Evolutionary conservation across 1,284 basidiomycete genomes (phyloP).

Genomic region (Leccinum angustisporum): DNA sequence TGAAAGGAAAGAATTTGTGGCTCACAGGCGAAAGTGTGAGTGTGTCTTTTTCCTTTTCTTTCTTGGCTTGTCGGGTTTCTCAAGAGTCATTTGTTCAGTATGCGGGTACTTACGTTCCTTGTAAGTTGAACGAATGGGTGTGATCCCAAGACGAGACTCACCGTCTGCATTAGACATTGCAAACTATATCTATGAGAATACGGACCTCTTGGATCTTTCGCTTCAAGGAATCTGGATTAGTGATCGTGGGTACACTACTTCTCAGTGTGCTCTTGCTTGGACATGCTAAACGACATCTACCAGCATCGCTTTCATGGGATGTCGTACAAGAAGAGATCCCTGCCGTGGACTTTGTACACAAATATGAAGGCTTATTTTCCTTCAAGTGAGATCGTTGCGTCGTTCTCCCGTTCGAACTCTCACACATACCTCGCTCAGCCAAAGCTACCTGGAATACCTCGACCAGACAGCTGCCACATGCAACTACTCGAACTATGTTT

Average conservation of each 20-base stretch:
- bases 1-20: conserved; percentile 70
- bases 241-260: conserved; percentile 51
- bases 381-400: conserved; percentile 50
- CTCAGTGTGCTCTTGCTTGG: conserved; percentile 26
- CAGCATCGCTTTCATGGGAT: background rate
- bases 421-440: conserved; percentile 40
- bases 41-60: conserved; percentile 4
- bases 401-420: background rate
- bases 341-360: conserved; percentile 21
- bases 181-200: conserved; percentile 66
- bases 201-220: conserved; percentile 49
- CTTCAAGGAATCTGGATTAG: conserved; percentile 72
- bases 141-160: background rate
- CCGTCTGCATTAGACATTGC: conserved; percentile 57
- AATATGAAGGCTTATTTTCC: conserved; percentile 64
- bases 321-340: too few species aligned
- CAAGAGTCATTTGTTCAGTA: conserved; percentile 39
- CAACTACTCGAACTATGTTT: conserved; percentile 62
- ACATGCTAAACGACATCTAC: too few species aligned
- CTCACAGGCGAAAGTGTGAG: conserved; percentile 72
- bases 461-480: conserved; percentile 55
- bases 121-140: conserved; percentile 22
- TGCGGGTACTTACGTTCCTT: conserved; percentile 62
- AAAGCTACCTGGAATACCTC: conserved; percentile 61
- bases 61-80: background rate